Evolutionary conservation across 2,329 filamentous ascomycete species (phyloP), one percentile per base, ranked within the genome.

Genomic region (Colletotrichum destructivum): DNA sequence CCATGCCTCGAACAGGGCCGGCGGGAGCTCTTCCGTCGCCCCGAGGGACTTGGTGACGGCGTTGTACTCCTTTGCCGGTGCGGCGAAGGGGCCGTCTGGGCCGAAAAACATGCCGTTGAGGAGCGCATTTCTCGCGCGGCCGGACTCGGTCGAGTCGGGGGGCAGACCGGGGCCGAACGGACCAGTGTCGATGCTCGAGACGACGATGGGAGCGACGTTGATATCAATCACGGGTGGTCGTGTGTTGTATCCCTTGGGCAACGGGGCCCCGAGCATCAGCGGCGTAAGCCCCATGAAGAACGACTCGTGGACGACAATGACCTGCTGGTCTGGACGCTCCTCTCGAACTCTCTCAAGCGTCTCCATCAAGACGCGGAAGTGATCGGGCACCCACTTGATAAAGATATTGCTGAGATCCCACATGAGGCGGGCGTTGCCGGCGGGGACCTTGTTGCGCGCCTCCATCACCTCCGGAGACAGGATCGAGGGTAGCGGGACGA

Each of bases 251-350:
- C 77, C 85, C 75, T 74, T 77, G 16, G 77, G 84, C 68, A 81
- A 77, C 2, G 83, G 79, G 1, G 80, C 81, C 2, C 84, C 84
- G 40, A 79, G 75, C 1, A 75, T 73, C 61, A 85, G 80, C 0
- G 85, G 84, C 0, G 81, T 71, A 13, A 79, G 73, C 0, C 83
- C 85, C 65, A 80, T 76, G 55, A 80, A 83, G 3, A 79, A 75
- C 3, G 78, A 76, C 74, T 88, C 86, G 44, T 79, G 78, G n/a
- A 88, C 62, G 15, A 86, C 76, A 23, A 88, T 72, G 38, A 88
- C 78, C 40, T 84, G 78, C 11, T 82, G 78, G 4, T 71, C 73
- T 3, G 81, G 79, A 42, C 83, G 77, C 2, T 77, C 66, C 9
- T 77, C 76, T 2, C 78, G 77, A 40, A 82, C 71, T 4, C 74